These are phyloP conservation scores for Penicillium sp. DNA, from an alignment of 2,329 filamentous ascomycete species.

Conservation along the genomic window DNA sequence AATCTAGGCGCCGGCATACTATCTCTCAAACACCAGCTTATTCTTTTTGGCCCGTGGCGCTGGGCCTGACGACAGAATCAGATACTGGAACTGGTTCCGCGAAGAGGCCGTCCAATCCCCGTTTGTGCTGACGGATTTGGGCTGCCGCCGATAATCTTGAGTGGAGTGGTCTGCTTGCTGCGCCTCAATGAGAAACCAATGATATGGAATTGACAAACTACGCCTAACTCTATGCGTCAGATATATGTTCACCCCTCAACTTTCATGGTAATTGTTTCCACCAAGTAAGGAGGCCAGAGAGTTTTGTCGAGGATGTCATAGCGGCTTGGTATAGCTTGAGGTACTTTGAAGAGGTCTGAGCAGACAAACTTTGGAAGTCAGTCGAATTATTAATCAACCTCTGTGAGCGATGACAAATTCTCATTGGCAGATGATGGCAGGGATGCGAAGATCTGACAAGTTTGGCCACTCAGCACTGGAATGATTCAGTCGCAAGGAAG, in stretches of 20 bases:
- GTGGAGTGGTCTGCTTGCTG: constrained; percentile 6
- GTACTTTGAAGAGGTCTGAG: background rate
- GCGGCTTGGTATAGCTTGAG: background rate
- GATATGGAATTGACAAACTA: background rate
- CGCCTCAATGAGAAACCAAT: constrained; percentile 16
- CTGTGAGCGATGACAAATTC: background rate
- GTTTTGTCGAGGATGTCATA: background rate
- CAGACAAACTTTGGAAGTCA: background rate
- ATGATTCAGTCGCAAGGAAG: background rate
- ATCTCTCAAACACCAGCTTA: background rate
- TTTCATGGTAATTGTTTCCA: background rate
- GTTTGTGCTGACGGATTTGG: constrained; percentile 5
- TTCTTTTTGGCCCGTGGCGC: background rate
- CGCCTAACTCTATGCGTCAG: constrained; percentile 7
- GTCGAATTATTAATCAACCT: background rate
- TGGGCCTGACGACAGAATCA: background rate
- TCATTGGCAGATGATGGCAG: background rate
- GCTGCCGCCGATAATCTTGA: constrained; percentile 6
- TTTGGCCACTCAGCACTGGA: background rate
- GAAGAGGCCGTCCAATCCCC: constrained; percentile 5
- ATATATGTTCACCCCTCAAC: background rate
- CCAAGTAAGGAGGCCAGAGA: background rate
- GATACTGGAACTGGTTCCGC: background rate
- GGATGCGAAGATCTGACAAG: background rate
- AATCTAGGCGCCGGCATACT: background rate